A percentile compares a stretch with the other conserved stretches of the same genome.
Conservation (phyloP, 1,139 yeast genomes). For the Saccharomyces hybrid region DNA sequence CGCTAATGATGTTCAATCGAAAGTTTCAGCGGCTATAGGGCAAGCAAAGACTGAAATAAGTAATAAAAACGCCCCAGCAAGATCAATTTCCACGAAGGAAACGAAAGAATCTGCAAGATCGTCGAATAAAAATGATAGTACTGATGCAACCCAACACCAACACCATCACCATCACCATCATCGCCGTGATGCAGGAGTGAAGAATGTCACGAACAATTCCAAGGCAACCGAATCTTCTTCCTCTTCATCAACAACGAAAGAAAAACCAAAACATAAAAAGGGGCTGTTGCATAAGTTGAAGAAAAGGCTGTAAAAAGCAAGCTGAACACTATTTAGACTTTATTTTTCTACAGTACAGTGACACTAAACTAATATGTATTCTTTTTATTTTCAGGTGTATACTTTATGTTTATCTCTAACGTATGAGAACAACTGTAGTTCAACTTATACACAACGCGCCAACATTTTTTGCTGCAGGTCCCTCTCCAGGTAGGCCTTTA, state of each 20-base stretch:
- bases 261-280: constrained; percentile 13
- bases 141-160: not conserved
- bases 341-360: not conserved
- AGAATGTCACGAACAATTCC: constrained; percentile 1
- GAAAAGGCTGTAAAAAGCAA: constrained; percentile 9
- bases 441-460: not conserved
- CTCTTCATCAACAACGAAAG: constrained; percentile 3
- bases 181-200: not conserved
- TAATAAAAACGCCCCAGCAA: constrained; percentile 1
- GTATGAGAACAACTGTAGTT: not conserved
- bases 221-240: constrained; percentile 2
- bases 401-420: not conserved
- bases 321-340: not conserved
- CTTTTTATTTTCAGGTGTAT: not conserved
- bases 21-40: not conserved
- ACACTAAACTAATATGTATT: not conserved
- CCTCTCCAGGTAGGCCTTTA: too few species aligned
- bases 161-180: not conserved
- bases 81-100: constrained; percentile 2
- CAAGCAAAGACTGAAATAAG: not conserved
- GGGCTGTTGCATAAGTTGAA: constrained; percentile 15
- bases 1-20: not conserved
- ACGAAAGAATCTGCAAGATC: not conserved
- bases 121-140: not conserved
- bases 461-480: too few species aligned